A percentile compares a stretch with the other conserved stretches of the same genome.
These are phyloP conservation scores for Phaeotremella skinneri DNA, from an alignment of 768 basidiomycete species.

Conservation along the genomic window DNA sequence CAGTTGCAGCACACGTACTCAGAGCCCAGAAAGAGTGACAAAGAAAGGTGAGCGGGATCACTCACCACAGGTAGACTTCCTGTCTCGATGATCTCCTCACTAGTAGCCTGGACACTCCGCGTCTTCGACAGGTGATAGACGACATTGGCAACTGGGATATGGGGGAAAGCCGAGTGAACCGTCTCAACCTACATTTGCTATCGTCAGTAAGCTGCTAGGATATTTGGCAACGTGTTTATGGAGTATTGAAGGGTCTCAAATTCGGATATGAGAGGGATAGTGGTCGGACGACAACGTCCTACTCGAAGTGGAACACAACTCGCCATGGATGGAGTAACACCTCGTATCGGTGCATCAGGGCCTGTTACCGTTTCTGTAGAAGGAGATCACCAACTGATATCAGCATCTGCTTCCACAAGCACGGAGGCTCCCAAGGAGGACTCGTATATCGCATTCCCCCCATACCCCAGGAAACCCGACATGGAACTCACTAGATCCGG, in stretches of 20 bases:
- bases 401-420: too few species aligned
- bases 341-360: slow-evolving; percentile 18
- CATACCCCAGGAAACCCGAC: background rate
- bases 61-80: slow-evolving; percentile 42
- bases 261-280: too few species aligned
- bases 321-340: slow-evolving; percentile 38
- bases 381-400: background rate
- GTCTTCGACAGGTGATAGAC: slow-evolving; percentile 45
- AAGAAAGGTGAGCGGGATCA: background rate
- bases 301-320: slow-evolving; percentile 10
- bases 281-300: background rate
- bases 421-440: too few species aligned
- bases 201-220: background rate
- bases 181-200: slow-evolving; percentile 34
- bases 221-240: background rate
- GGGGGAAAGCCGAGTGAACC: slow-evolving; percentile 45
- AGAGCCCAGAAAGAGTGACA: too few species aligned
- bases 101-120: slow-evolving; percentile 41
- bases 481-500: slow-evolving; percentile 26
- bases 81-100: slow-evolving; percentile 47
- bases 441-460: too few species aligned
- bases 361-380: background rate
- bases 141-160: slow-evolving; percentile 40
- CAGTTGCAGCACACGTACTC: too few species aligned
- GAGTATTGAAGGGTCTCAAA: too few species aligned